These are phyloP conservation scores for Pseudovirgaria hyperparasitica DNA, from an alignment of 2,329 filamentous ascomycete species.

Conservation along the genomic window DNA sequence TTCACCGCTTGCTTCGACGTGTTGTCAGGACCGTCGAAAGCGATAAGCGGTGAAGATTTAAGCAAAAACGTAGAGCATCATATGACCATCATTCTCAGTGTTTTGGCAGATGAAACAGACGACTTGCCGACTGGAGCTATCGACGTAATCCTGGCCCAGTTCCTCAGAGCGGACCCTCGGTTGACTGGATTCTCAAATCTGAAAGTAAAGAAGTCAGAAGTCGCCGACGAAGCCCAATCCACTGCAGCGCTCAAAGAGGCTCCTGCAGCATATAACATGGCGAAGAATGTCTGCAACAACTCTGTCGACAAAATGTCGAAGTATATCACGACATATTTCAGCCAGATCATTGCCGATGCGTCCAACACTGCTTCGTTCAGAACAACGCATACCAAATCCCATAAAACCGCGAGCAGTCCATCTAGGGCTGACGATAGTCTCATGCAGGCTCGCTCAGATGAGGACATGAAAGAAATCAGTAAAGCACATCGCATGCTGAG, in stretches of 20 bases:
- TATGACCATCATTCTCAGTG: conserved; percentile 74
- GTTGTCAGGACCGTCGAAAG: conserved; percentile 64
- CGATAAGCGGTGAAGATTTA: conserved; percentile 64
- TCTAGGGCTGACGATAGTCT: conserved; percentile 32
- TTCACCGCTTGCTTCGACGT: conserved; percentile 91
- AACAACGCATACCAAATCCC: conserved; percentile 26
- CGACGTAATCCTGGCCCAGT: conserved; percentile 90
- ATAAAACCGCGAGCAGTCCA: conserved; percentile 15
- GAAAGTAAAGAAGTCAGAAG: conserved; percentile 41
- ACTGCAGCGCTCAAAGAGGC: conserved; percentile 78
- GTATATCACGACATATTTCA: conserved; percentile 92
- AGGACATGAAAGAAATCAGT: conserved; percentile 73
- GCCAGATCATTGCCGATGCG: conserved; percentile 89
- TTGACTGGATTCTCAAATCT: conserved; percentile 25
- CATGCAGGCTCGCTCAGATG: conserved; percentile 55
- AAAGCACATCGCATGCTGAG: conserved; percentile 84
- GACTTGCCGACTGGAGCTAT: conserved; percentile 70
- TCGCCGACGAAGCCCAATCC: conserved; percentile 61
- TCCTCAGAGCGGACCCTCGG: conserved; percentile 71
- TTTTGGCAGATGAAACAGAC: conserved; percentile 73
- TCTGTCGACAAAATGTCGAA: conserved; percentile 90
- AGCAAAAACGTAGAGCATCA: conserved; percentile 90
- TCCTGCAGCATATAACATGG: conserved; percentile 90
- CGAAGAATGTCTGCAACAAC: conserved; percentile 80
- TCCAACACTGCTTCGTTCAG: conserved; percentile 29